A percentile compares a stretch with the other conserved stretches of the same genome.
Evolutionary conservation across 2,329 filamentous ascomycete species (phyloP).

Genomic region (Cercospora sp.): DNA sequence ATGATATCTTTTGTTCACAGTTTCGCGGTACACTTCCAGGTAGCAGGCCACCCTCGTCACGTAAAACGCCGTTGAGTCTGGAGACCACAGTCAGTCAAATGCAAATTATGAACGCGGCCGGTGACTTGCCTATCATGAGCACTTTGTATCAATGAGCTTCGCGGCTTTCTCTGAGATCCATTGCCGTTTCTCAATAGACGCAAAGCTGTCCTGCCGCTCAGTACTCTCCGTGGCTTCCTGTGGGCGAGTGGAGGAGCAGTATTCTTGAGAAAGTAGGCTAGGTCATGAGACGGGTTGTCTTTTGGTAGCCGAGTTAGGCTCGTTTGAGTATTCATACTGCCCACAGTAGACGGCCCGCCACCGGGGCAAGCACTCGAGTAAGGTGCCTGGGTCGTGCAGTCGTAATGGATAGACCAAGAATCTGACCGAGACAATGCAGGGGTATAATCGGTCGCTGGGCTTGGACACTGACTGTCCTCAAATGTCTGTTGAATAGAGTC

Average conservation of each 20-base stretch:
- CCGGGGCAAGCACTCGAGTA: conserved; percentile 30
- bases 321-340: conserved; percentile 38
- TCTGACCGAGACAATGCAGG: conserved; percentile 25
- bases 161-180: conserved; percentile 17
- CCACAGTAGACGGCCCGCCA: conserved; percentile 16
- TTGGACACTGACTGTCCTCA: conserved; percentile 25
- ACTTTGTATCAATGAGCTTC: conserved; percentile 20
- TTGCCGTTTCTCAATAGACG: conserved; percentile 33
- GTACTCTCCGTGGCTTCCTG: conserved; percentile 31
- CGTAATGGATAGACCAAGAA: conserved; percentile 37
- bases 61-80: conserved; percentile 25
- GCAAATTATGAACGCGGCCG: conserved; percentile 7
- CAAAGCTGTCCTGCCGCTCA: conserved; percentile 37
- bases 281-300: conserved; percentile 37
- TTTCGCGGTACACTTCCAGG: conserved; percentile 28
- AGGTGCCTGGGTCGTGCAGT: conserved; percentile 33
- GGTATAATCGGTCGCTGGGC: conserved; percentile 17
- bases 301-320: conserved; percentile 35
- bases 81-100: conserved; percentile 16
- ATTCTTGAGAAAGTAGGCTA: conserved; percentile 43
- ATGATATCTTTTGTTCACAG: conserved; percentile 40
- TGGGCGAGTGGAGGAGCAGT: conserved; percentile 40
- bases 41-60: conserved; percentile 37
- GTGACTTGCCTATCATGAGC: conserved; percentile 31
- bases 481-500: conserved; percentile 34